Evolutionary conservation across 371 early-diverging fungal genomes (phyloP).

Genomic region (Mortierella sp.): DNA sequence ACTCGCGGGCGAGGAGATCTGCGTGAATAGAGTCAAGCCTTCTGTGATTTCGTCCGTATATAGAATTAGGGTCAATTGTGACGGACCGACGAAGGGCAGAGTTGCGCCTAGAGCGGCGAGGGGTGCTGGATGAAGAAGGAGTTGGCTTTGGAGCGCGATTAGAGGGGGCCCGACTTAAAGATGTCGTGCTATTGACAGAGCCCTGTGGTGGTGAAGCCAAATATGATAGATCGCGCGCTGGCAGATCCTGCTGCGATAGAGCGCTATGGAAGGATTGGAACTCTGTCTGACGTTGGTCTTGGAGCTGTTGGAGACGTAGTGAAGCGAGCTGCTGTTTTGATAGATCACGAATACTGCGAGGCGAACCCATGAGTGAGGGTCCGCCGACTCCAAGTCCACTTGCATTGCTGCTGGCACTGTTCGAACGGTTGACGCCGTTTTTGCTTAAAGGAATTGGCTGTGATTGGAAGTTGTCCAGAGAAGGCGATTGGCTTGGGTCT

Average conservation of each 20-base stretch:
- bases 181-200: slow-evolving; percentile 3
- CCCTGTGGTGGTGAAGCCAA: slow-evolving; percentile 9
- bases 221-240: not conserved
- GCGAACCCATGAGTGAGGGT: slow-evolving; percentile 19
- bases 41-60: slow-evolving; percentile 20
- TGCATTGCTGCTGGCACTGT: slow-evolving; percentile 46
- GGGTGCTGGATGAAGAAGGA: slow-evolving; percentile 14
- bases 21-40: slow-evolving; percentile 13
- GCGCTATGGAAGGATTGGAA: slow-evolving; percentile 9
- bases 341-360: slow-evolving; percentile 32
- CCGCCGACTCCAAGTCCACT: slow-evolving; percentile 32
- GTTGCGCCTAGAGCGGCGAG: slow-evolving; percentile 30
- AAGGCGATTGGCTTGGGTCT: slow-evolving; percentile 7
- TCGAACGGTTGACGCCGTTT: slow-evolving; percentile 39
- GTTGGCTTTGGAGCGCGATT: slow-evolving; percentile 6
- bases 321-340: slow-evolving; percentile 30
- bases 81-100: slow-evolving; percentile 39
- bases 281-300: slow-evolving; percentile 18
- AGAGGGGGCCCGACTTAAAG: slow-evolving; percentile 7
- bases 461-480: slow-evolving; percentile 26
- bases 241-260: slow-evolving; percentile 22
- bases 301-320: slow-evolving; percentile 28
- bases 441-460: slow-evolving; percentile 1
- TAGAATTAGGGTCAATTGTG: slow-evolving; percentile 24
- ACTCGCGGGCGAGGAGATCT: slow-evolving; percentile 23